Conservation (phyloP, 441 rosid species). For the Bruguiera hainesii region DNA sequence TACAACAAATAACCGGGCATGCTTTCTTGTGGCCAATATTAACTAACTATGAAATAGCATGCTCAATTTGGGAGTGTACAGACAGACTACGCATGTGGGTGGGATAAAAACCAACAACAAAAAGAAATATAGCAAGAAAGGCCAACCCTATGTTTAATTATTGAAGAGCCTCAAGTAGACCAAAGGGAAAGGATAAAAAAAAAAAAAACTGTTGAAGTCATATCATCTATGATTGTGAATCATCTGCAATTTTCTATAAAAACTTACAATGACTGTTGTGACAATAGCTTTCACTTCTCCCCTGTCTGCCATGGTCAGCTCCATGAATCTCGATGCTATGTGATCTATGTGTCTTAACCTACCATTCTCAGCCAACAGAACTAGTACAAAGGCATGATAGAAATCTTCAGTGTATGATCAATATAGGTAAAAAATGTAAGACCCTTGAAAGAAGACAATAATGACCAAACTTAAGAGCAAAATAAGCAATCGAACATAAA, state of each 20-base stretch:
- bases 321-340: slow-evolving; percentile 58
- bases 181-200: too few relatives aligned
- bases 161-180: too few relatives aligned
- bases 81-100: too few relatives aligned
- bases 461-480: too few relatives aligned
- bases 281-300: slow-evolving; percentile 78
- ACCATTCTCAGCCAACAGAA: slow-evolving; percentile 72
- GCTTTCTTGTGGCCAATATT: not conserved
- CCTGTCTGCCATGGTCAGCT: slow-evolving; percentile 80
- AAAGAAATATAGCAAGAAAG: too few relatives aligned
- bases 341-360: slow-evolving; percentile 56
- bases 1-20: not conserved
- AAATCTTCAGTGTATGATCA: not conserved
- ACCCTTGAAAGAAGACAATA: not conserved
- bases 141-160: too few relatives aligned
- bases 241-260: not conserved
- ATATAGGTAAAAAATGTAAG: not conserved
- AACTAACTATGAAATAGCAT: not conserved
- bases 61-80: not conserved
- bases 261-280: slow-evolving; percentile 79
- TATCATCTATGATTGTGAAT: not conserved
- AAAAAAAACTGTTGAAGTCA: too few relatives aligned
- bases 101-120: too few relatives aligned
- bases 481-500: too few relatives aligned
- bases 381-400: slow-evolving; percentile 31